Percentiles rank a stretch among this genome's conserved stretches.
Evolutionary conservation across 2,329 filamentous ascomycete genomes (phyloP).

Genomic region (Colletotrichum cuscutae): DNA sequence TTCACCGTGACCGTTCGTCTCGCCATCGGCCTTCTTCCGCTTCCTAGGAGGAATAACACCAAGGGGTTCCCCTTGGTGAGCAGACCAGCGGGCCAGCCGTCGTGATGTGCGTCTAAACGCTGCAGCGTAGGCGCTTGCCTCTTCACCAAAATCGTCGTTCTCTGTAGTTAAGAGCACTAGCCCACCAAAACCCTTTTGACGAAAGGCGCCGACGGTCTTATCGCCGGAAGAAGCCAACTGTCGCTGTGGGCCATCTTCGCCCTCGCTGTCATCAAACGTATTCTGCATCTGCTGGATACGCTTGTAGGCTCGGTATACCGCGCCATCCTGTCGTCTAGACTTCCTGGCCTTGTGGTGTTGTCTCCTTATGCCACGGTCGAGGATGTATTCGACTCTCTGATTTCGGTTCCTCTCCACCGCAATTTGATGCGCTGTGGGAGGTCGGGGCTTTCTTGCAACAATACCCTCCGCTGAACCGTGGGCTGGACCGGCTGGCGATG

Average conservation of each 20-base stretch:
- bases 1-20: conserved; percentile 31
- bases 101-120: conserved; percentile 72
- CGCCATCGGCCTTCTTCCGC: conserved; percentile 42
- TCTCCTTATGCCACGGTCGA: conserved; percentile 77
- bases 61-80: conserved; percentile 53
- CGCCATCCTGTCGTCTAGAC: conserved; percentile 70
- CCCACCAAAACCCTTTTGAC: conserved; percentile 70
- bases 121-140: conserved; percentile 73
- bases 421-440: conserved; percentile 83
- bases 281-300: conserved; percentile 68
- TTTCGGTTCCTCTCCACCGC: conserved; percentile 83
- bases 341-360: conserved; percentile 73
- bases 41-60: conserved; percentile 61
- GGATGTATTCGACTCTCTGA: conserved; percentile 83
- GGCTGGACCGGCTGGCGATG: conserved; percentile 66
- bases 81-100: conserved; percentile 77
- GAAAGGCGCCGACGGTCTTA: conserved; percentile 52
- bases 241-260: conserved; percentile 58
- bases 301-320: conserved; percentile 73
- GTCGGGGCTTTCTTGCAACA: conserved; percentile 73
- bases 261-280: conserved; percentile 71
- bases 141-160: conserved; percentile 80
- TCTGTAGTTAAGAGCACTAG: conserved; percentile 71
- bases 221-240: conserved; percentile 41
- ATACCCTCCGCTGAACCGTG: conserved; percentile 64